These are phyloP conservation scores for Colletotrichum tamarilloi DNA, from an alignment of 2,329 filamentous ascomycete species.

Conservation along the genomic window DNA sequence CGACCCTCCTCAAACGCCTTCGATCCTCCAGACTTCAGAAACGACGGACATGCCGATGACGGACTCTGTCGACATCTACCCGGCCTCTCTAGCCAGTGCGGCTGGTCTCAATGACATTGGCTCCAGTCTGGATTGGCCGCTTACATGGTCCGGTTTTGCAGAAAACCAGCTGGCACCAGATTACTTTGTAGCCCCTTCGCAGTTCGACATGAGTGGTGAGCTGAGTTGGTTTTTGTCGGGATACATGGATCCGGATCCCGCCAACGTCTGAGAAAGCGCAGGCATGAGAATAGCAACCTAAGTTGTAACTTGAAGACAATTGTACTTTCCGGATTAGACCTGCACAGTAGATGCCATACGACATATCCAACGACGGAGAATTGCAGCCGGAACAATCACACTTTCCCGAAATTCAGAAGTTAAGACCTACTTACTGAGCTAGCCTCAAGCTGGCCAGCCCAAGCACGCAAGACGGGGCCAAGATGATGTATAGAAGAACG, in stretches of 20 bases:
- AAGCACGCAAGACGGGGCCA: constrained; percentile 26
- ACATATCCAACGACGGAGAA: too few relatives aligned
- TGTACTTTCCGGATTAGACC: too few relatives aligned
- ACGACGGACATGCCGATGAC: neutral
- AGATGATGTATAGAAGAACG: constrained; percentile 16
- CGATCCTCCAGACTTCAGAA: neutral
- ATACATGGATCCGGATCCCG: constrained; percentile 17
- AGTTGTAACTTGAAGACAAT: neutral
- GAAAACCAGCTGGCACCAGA: constrained; percentile 20
- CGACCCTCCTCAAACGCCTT: neutral
- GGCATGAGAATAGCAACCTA: too few relatives aligned
- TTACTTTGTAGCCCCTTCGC: constrained; percentile 23
- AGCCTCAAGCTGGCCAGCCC: too few relatives aligned
- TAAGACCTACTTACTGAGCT: too few relatives aligned
- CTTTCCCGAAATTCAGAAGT: too few relatives aligned
- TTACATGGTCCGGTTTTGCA: constrained; percentile 14
- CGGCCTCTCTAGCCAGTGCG: neutral
- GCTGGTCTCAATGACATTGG: neutral
- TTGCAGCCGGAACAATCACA: too few relatives aligned
- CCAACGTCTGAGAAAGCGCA: neutral
- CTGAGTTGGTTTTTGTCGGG: constrained; percentile 24
- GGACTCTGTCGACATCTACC: constrained; percentile 11
- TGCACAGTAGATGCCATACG: too few relatives aligned
- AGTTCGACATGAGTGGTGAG: constrained; percentile 27
- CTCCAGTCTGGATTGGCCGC: neutral